Evolutionary conservation across 2,329 filamentous ascomycete species (phyloP).

Genomic region (Chrysosporium queenslandicum): DNA sequence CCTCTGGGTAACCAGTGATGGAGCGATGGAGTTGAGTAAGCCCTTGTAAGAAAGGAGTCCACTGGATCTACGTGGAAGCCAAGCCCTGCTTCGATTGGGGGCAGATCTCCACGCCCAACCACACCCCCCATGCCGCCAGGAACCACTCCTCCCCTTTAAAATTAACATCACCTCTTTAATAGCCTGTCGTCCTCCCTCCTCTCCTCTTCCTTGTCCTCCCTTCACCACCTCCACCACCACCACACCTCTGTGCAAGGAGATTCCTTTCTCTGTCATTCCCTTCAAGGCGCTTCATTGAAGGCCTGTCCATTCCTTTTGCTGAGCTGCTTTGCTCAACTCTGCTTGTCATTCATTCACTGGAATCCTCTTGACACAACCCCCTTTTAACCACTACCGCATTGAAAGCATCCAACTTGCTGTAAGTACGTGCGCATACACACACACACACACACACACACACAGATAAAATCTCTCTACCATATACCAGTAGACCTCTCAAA

Average conservation of each 20-base stretch:
- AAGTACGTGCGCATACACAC: too few species aligned
- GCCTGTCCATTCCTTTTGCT: constrained; percentile 12
- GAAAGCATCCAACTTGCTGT: not conserved
- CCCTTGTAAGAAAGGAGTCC: not conserved
- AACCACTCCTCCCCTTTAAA: not conserved
- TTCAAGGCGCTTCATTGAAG: constrained; percentile 4
- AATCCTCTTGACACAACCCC: not conserved
- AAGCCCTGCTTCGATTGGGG: not conserved
- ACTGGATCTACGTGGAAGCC: not conserved
- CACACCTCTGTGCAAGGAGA: not conserved
- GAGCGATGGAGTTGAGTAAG: too few species aligned
- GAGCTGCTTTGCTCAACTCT: not conserved
- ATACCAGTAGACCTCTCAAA: too few species aligned
- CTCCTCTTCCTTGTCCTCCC: not conserved
- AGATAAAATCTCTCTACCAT: too few species aligned
- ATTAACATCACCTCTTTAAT: not conserved
- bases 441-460: too few species aligned
- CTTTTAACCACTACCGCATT: too few species aligned
- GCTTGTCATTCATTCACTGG: constrained; percentile 7
- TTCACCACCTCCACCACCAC: not conserved
- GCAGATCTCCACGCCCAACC: not conserved
- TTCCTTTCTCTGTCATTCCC: constrained; percentile 7
- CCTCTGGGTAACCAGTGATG: too few species aligned
- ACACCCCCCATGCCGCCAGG: not conserved
- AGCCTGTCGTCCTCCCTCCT: not conserved